These are phyloP conservation scores for Chaetoscypha palmicola DNA, from an alignment of 2,329 filamentous ascomycete species.

Conservation along the genomic window DNA sequence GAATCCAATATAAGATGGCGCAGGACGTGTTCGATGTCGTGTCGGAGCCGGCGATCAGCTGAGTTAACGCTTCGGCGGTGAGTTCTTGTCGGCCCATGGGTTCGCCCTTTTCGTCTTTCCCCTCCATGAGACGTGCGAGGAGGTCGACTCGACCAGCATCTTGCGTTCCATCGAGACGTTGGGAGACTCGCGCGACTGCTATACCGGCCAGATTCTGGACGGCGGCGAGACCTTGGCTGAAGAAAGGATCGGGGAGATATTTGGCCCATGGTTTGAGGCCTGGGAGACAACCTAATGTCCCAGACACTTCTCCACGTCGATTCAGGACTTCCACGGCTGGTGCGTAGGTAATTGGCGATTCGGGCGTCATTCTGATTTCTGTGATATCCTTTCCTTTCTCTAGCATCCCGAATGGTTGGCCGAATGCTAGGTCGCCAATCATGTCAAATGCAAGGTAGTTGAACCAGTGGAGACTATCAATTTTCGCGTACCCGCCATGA, in stretches of 20 bases:
- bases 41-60: constrained; percentile 74
- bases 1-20: constrained; percentile 71
- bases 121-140: constrained; percentile 77
- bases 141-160: constrained; percentile 67
- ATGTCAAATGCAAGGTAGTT: constrained; percentile 55
- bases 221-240: constrained; percentile 64
- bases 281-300: constrained; percentile 68
- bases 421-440: constrained; percentile 58
- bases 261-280: constrained; percentile 71
- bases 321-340: constrained; percentile 85
- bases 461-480: constrained; percentile 77
- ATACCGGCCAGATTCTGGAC: constrained; percentile 81
- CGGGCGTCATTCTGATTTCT: constrained; percentile 58
- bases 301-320: constrained; percentile 78
- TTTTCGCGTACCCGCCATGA: constrained; percentile 44
- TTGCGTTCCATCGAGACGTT: constrained; percentile 64
- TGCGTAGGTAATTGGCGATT: constrained; percentile 58
- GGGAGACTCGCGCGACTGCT: constrained; percentile 73
- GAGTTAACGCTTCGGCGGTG: constrained; percentile 82
- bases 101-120: constrained; percentile 71
- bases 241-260: constrained; percentile 77
- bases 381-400: constrained; percentile 68
- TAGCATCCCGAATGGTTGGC: constrained; percentile 78
- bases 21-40: constrained; percentile 77
- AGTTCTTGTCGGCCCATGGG: constrained; percentile 72